Evolutionary conservation across 768 basidiomycete species (phyloP), one percentile per base, ranked within the genome.

Genomic region (Lentinus brumalis): DNA sequence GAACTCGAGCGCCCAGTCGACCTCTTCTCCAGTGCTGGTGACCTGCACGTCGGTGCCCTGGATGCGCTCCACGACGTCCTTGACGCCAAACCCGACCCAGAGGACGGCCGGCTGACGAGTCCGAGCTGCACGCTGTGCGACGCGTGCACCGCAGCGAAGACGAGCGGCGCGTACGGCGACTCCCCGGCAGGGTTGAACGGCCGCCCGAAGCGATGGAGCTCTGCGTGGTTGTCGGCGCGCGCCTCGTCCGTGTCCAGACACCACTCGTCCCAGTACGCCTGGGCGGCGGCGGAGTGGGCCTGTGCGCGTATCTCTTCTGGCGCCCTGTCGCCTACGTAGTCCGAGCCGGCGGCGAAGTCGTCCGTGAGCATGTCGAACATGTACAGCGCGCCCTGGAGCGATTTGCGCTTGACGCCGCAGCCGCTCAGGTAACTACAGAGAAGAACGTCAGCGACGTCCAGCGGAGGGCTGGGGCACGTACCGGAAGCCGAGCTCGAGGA

Each of bases 381-480:
- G 53, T 18, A 55, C 16, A 60, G 46, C 14, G 59, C 59, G 53
- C 59, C 53, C 41, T 60, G 45, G 18, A 26, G 10, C 18, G 21
- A 41, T n/a, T 39, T 1, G 6, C 41, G 44, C 5, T 15, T 9
- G 15, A n/a, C 11, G 8, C 59, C 59, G 26, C 46, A 60, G 15
- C 59, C 59, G 39, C 53, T 60, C 18, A 60, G 41, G 50, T 60
- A 60, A 11, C 53, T 60, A 31, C 9, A n/a, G 14, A 29, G 30
- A 38, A 38, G 8, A 32, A n/a, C n/a, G n/a, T n/a, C n/a, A n/a
- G 38, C 2, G 4, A 18, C n/a, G 16, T n/a, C n/a, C n/a, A n/a
- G n/a, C n/a, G n/a, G n/a, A n/a, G n/a, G n/a, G n/a, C n/a, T n/a
- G n/a, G n/a, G 5, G 16, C 6, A 50, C 49, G 11, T 39, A 57